These are phyloP conservation scores for Myriosclerotinia scirpicola DNA, from an alignment of 2,329 filamentous ascomycete genomes.

Conservation along the genomic window DNA sequence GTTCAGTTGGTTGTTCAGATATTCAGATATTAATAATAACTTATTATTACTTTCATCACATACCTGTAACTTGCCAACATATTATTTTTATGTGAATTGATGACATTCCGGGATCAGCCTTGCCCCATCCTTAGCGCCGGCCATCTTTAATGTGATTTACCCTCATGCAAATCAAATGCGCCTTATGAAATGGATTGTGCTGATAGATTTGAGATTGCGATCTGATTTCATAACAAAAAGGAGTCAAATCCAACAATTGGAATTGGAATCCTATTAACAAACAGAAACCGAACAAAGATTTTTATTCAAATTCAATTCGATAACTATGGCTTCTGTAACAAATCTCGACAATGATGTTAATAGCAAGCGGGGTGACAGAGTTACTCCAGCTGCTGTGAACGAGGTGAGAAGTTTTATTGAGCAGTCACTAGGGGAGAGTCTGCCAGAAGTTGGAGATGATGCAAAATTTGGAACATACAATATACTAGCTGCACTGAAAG, in stretches of 20 bases:
- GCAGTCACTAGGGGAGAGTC: conserved; percentile 68
- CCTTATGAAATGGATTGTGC: conserved; percentile 18
- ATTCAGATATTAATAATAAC: too few relatives aligned
- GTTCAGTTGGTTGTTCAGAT: too few relatives aligned
- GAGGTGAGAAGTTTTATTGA: conserved; percentile 88
- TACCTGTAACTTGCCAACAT: too few relatives aligned
- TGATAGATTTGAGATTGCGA: conserved; percentile 20
- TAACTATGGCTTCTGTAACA: conserved; percentile 82
- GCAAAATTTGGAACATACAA: conserved; percentile 43
- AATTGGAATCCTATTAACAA: background rate
- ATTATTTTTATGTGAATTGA: background rate
- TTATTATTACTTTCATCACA: too few relatives aligned
- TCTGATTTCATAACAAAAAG: conserved; percentile 21
- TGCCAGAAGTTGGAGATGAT: conserved; percentile 57
- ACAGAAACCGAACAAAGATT: background rate
- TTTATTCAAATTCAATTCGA: background rate
- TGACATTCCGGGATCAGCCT: conserved; percentile 7
- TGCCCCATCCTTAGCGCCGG: conserved; percentile 20
- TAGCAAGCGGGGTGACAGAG: conserved; percentile 87
- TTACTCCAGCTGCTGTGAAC: conserved; percentile 85
- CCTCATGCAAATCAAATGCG: background rate
- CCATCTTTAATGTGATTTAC: conserved; percentile 17
- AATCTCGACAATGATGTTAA: conserved; percentile 95
- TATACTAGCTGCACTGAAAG: conserved; percentile 80
- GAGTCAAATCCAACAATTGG: conserved; percentile 7